Evolutionary conservation across 352 stramenopile species (phyloP), one percentile per base, ranked within the genome.

Genomic region (Phytopythium sindhum): DNA sequence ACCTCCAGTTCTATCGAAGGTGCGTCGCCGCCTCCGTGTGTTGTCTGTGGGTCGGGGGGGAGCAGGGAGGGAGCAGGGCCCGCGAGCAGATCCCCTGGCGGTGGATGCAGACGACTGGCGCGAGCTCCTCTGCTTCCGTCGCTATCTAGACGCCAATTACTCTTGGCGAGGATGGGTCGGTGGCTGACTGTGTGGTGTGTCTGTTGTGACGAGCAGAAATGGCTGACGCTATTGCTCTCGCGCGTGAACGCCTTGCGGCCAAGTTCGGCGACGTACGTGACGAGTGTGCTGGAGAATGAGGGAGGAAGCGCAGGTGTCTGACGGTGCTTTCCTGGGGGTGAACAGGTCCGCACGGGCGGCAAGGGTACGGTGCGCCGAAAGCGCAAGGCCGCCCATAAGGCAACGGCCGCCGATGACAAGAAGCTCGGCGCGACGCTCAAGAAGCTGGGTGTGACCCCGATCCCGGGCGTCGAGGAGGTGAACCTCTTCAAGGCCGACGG

Each of bases 401-500:
- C 91, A 55, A 80, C 90, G 58, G 90, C 90, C 19, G 89, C 94
- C 73, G 97, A 99, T 73, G 97, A 99, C 82, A 98, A 98, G 75
- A 99, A 99, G 84, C 91, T 99, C 42, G 87, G 86, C 62, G 93
- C 88, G 29, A 96, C 96, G 48, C 80, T 99, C 31, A 99, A 99
- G 90, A 98, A 99, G 83, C 89, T 99, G 52, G 95, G 95, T 55
- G 93, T 98, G 64, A 99, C 96, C 47, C 97, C 95, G 75, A 99
- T 99, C 73, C 96, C 97, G 29, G 97, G 92, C 64, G 98, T 99
- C 61, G 97, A 99, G 77, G 97, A 99, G 77, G 97, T 99, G 50
- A 99, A 99, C 82, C 93, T 99, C 70, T 99, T 99, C 90, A 99
- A 99, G 87, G 92, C 98, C 10, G 97, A 99, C 65, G 97, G 97